A percentile compares a stretch with the other conserved stretches of the same genome.
Conservation (phyloP, 129 eudicot species). For the Scalesia atractyloides region DNA sequence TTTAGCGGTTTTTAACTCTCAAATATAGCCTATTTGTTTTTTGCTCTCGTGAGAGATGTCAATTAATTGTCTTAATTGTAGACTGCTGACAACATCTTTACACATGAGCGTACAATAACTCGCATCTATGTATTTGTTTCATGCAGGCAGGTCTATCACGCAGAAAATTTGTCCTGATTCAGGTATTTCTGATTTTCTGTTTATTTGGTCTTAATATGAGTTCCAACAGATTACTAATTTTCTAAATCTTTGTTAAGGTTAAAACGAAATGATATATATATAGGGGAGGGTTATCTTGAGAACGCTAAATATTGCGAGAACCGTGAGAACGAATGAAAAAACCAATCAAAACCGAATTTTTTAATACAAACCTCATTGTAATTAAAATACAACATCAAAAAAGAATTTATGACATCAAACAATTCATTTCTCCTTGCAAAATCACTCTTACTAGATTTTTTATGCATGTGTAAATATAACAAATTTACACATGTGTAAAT, state of each 20-base stretch:
- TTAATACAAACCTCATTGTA: no score
- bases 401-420: no score
- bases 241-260: background rate
- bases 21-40: background rate
- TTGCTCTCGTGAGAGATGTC: constrained; percentile 6
- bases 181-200: constrained; percentile 48
- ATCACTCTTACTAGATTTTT: no score
- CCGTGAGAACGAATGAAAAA: no score
- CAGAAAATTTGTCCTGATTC: constrained; percentile 78
- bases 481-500: no score
- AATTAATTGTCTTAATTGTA: constrained; percentile 6
- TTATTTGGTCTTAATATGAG: background rate
- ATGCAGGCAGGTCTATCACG: constrained; percentile 98
- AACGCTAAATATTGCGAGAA: no score
- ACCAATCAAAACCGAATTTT: no score
- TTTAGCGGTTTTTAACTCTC: constrained; percentile 10
- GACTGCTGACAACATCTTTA: constrained; percentile 2
- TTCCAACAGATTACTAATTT: background rate
- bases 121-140: constrained; percentile 23
- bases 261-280: background rate
- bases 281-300: no score
- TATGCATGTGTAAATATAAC: no score
- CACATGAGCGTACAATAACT: constrained; percentile 7
- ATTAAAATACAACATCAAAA: no score
- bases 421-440: no score